Evolutionary conservation across 768 basidiomycete species (phyloP).

Genomic region (Cystobasidium ongulense): DNA sequence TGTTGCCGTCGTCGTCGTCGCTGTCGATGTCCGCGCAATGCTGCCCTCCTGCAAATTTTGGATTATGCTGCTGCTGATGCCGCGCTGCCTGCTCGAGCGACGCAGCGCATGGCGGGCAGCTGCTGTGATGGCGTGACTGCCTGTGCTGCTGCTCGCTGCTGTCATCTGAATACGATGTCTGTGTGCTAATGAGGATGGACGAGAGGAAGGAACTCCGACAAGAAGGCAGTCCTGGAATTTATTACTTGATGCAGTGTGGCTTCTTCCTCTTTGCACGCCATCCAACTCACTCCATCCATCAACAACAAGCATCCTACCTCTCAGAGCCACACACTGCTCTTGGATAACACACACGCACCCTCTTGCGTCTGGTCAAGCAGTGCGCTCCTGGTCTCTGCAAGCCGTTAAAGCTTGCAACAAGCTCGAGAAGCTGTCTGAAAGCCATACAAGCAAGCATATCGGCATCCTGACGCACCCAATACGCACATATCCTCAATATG

Average conservation of each 20-base stretch:
- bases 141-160: not conserved
- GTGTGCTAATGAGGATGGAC: not conserved
- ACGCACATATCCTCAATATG: not conserved
- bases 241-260: not conserved
- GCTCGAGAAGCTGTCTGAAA: not conserved
- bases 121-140: not conserved
- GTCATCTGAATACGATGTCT: not conserved
- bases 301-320: too few species aligned
- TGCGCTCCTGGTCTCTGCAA: not conserved
- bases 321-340: not conserved
- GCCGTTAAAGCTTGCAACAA: not conserved
- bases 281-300: not conserved
- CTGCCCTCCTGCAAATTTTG: not conserved
- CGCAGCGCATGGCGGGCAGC: slow-evolving; percentile 1
- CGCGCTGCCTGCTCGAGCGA: not conserved
- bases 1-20: not conserved
- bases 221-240: not conserved
- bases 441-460: not conserved
- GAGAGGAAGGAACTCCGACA: not conserved
- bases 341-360: not conserved
- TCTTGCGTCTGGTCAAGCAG: not conserved
- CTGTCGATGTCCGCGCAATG: not conserved
- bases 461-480: not conserved
- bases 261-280: not conserved
- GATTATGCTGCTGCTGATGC: not conserved